Base-by-base conservation (phyloP, 352 stramenopile species). In the Pythium sukuiense region DNA sequence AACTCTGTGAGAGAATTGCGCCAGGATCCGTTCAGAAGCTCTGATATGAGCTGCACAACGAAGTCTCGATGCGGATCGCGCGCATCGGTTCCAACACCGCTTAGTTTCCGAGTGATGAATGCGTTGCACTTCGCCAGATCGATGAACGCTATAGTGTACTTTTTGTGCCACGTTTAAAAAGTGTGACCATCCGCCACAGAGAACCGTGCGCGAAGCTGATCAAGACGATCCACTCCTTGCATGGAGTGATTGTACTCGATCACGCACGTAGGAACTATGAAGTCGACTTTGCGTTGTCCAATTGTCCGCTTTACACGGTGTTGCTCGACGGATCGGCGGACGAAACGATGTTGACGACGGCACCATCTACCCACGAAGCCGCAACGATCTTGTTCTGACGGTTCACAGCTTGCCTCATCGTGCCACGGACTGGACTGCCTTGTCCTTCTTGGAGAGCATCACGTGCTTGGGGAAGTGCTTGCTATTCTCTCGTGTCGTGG, bases 171-270 rank as follows among this genome's bases (percentile, higher is more conserved):
- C n/a, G n/a, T n/a, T n/a, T n/a, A n/a, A n/a, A n/a, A n/a, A n/a
- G n/a, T 65, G 20, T 76, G 66, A 0, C 67, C 69, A 30, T 77
- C 67, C 0, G 70, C 67, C 8, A 76, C 3, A 3, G 67, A 77
- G 24, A 73, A 74, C 0, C 60, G 41, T n/a, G n/a, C n/a, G n/a
- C n/a, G n/a, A n/a, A 81, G 50, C 55, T 81, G 71, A 53, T 79
- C 71, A 18, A 69, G 24, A 2, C 66, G 14, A 26, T 81, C 74
- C 0, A 77, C 71, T 0, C 64, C 70, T 58, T 80, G 70, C 67
- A 80, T 74, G 30, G 69, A 45, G 3, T 67, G 16, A 45, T 80
- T 80, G 54, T 77, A 80, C 33, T 68, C 18, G 0, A 43, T 59
- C 12, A 77, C 55, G 29, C 59, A 69, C 20, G 2, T 39, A 9